These are phyloP conservation scores for Hylodesmum podocarpum DNA, from an alignment of 306 rosid genomes.

Conservation along the genomic window DNA sequence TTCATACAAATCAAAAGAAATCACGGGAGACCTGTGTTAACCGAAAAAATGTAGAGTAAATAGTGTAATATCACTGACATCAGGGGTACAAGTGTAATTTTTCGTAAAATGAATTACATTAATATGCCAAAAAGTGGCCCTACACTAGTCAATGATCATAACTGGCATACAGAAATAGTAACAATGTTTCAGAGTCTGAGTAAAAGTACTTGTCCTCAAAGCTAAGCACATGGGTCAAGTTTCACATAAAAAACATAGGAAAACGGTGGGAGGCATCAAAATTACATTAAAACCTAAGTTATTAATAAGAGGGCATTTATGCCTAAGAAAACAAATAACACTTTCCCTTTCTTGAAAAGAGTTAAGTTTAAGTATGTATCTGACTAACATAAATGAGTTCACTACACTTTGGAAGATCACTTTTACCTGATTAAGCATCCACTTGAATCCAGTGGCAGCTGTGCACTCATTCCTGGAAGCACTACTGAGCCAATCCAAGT, in stretches of 20 bases:
- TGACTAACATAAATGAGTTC: not conserved
- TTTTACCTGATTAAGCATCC: constrained; percentile 98
- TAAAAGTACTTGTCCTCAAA: not conserved
- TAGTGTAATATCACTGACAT: not conserved
- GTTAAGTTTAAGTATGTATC: not conserved
- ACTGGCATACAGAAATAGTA: not conserved
- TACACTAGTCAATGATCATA: constrained; percentile 7
- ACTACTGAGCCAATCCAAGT: constrained; percentile 90
- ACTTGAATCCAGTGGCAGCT: constrained; percentile 94
- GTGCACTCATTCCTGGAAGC: constrained; percentile 95
- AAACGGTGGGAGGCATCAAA: not conserved
- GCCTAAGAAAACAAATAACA: not conserved
- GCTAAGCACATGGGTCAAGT: constrained; percentile 3
- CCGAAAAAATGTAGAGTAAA: too few species aligned
- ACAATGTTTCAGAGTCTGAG: not conserved
- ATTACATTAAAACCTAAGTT: constrained; percentile 11
- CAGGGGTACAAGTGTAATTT: not conserved
- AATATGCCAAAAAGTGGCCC: not conserved
- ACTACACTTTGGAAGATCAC: not conserved
- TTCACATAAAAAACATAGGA: not conserved
- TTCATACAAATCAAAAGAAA: not conserved
- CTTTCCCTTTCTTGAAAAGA: not conserved
- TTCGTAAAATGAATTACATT: not conserved
- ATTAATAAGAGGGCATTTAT: not conserved
- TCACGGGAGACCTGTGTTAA: not conserved